phyloP scores from a whole-genome alignment of 2,329 filamentous ascomycete species.

The Tolypocladium tropicale region DNA sequence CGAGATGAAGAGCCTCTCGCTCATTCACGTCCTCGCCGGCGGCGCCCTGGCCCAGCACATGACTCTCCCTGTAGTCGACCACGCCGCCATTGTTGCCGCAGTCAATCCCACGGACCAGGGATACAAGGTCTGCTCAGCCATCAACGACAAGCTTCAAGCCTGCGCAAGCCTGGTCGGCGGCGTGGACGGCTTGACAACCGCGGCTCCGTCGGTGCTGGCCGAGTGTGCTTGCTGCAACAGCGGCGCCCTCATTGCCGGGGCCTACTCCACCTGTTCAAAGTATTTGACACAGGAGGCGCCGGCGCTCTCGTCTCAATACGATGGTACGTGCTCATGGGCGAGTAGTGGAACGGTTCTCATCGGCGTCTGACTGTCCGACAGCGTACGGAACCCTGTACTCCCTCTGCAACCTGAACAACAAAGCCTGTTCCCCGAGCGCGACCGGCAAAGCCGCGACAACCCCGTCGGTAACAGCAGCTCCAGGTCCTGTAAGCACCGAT shows the following conservation, averaged over 20 bases:
- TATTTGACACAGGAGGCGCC: constrained; percentile 15
- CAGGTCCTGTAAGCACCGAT: constrained; percentile 5
- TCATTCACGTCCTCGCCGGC: constrained; percentile 12
- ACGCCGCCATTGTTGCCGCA: constrained; percentile 12
- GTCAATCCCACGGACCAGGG: constrained; percentile 13
- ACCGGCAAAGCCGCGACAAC: background rate
- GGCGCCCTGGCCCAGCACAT: constrained; percentile 16
- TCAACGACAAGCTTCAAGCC: constrained; percentile 8
- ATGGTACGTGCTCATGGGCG: constrained; percentile 10
- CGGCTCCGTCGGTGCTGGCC: constrained; percentile 11
- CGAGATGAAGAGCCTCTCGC: constrained; percentile 13
- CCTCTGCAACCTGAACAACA: constrained; percentile 6
- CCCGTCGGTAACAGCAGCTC: constrained; percentile 4
- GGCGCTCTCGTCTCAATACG: constrained; percentile 10
- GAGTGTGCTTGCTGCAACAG: constrained; percentile 18
- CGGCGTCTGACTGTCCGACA: background rate
- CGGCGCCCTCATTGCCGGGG: constrained; percentile 9
- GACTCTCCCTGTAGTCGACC: constrained; percentile 8
- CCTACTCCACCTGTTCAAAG: constrained; percentile 17
- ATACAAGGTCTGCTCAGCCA: constrained; percentile 13
- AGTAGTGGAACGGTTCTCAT: background rate
- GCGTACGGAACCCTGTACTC: constrained; percentile 16
- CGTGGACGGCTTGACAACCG: constrained; percentile 10
- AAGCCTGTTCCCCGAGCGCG: background rate
- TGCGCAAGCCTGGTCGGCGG: constrained; percentile 16